Evolutionary conservation across 805 yeast species (phyloP), one percentile per base, ranked within the genome.

Genomic region (Debaryomyces prosopidis): DNA sequence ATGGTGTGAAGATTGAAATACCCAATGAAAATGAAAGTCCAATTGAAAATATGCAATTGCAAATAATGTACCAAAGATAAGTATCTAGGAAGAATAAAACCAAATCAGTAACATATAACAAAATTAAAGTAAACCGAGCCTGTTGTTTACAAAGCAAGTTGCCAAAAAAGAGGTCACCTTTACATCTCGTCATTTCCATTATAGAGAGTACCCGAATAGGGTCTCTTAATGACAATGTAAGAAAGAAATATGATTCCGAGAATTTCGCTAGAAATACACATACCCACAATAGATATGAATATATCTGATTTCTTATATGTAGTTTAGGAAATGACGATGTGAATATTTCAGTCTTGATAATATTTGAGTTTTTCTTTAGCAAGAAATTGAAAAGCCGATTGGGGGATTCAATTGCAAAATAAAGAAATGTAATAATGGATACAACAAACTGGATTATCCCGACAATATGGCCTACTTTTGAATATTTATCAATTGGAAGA

Each of bases 51-150:
- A 67, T 36, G 42, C 71, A 65, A 48, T 66, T 68, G 53, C 67
- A 58, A 32, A 69, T 60, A 28, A 68, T 58, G 51, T 69, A 69
- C 74, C 74, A 69, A n/a, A 68, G 57, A 39, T 69, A 69, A 4
- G 74, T 66, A 45, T 69, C 74, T 5, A 69, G 55, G 46, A 69
- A 66, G 45, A 68, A 69, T n/a, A 69, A 50, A 12, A 65, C 56
- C 43, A 69, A 52, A 45, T 67, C 60, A 0, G 68, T 57, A 8
- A 60, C 31, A 30, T 52, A 53, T 10, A 68, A 53, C 19, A 69
- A 42, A 1, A 49, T 48, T 39, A 68, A 49, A 2, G 62, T 51
- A 4, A 67, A 31, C 38, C 47, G 53, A 3, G 68, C 65, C 38
- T 68, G 71, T 19, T 64, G 48, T 16, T 34, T 36, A 45, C 74